phyloP scores from a whole-genome alignment of 768 basidiomycete genomes.

The Leccinum aurantiacum region DNA sequence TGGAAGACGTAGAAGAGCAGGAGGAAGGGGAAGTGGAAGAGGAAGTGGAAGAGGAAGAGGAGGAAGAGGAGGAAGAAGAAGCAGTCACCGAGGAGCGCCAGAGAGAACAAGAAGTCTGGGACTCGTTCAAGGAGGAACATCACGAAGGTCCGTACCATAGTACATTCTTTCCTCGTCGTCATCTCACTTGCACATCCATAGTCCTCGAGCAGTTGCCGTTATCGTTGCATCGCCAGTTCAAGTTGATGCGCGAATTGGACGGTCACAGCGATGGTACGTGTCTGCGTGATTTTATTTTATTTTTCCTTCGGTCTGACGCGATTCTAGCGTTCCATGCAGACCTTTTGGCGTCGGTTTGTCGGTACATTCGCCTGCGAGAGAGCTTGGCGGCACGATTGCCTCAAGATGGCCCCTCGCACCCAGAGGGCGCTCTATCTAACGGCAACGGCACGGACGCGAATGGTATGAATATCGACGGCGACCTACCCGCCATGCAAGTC shows the following conservation, averaged over 20 bases:
- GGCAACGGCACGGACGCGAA: constrained; percentile 2
- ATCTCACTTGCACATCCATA: constrained; percentile 28
- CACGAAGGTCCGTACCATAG: constrained; percentile 61
- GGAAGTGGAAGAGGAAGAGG: not conserved
- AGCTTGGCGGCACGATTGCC: constrained; percentile 19
- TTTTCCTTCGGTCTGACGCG: constrained; percentile 2
- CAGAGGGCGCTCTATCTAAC: not conserved
- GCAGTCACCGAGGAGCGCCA: constrained; percentile 31
- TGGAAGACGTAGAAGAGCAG: no score
- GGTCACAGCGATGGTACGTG: constrained; percentile 56
- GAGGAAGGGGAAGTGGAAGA: no score
- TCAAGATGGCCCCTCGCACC: not conserved
- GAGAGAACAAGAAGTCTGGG: constrained; percentile 69
- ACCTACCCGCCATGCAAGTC: constrained; percentile 17
- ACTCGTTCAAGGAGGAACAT: constrained; percentile 74
- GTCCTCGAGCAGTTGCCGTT: constrained; percentile 79
- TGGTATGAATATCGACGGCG: not conserved
- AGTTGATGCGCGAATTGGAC: constrained; percentile 72
- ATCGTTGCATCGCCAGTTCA: constrained; percentile 68
- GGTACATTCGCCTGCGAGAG: constrained; percentile 45
- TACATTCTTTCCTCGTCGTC: not conserved
- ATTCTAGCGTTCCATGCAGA: constrained; percentile 39
- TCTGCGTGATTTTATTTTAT: not conserved
- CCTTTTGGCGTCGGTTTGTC: constrained; percentile 44
- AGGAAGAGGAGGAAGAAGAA: constrained; percentile 6